Base-by-base conservation (phyloP, 139 green algal species). In the Picochlorum sp. region DNA sequence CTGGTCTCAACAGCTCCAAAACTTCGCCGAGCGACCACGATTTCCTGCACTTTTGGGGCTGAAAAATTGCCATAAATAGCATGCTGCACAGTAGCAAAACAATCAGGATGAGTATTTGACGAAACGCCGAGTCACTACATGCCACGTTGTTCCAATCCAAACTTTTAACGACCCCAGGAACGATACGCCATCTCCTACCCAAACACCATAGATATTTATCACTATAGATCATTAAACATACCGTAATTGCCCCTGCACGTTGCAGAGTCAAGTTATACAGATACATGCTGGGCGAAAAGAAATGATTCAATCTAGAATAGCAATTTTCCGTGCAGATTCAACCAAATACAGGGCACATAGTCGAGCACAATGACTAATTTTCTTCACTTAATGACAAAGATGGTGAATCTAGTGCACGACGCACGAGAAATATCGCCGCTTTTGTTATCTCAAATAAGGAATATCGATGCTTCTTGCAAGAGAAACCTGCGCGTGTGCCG, bases 1-100 rank as follows among this genome's bases (percentile, higher is more conserved):
- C 93, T 1, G 92, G 93, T 2, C 94, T 77, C 9, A 99, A 79
- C 38, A 99, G 84, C 79, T 99, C 94, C 65, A 99, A 79, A n/a
- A 91, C 67, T 60, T 91, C 90, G 49, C 89, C 91, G 72, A 4
- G 83, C 86, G 11, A 96, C 90, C 15, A 96, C 84, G 3, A 99
- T 82, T 81, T 99, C 94, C 57, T 98, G 90, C 28, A 85, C 85
- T 72, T 98, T 97, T 21, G 87, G 81, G 7, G 81, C 90, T 7
- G 82, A 92, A 69, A 99, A 99, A 76, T 91, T 97, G 61, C 94
- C 94, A 76, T 93, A 94, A 23, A 93, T 77, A 34, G 90, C 90
- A 59, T 59, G 79, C 90, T 96, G 87, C 76, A 59, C 13, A 28
- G 8, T 41, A 41, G 0, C 8, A 41, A 11, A 13, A 41, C 9